phyloP scores from a whole-genome alignment of 495 filamentous ascomycete species.

The Monascus purpureus region DNA sequence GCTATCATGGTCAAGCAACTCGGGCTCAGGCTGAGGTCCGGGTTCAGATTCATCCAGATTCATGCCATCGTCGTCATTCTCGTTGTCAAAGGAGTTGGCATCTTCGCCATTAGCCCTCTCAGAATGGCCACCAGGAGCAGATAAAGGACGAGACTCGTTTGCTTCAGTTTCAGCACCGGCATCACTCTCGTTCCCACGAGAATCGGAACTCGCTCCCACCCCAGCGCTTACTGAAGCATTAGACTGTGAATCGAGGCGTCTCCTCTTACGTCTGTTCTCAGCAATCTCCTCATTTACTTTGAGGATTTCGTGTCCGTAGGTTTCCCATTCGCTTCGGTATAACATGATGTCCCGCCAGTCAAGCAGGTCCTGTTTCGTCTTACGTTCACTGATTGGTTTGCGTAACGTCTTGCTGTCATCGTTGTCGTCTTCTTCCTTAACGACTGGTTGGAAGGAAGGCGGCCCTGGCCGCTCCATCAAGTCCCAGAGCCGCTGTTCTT shows the following conservation, averaged over 20 bases:
- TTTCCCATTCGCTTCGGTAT: conserved; percentile 38
- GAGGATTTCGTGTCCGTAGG: conserved; percentile 17
- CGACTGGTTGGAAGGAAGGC: conserved; percentile 2
- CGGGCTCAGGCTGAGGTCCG: too few species aligned
- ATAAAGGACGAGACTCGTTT: too few species aligned
- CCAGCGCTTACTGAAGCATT: too few species aligned
- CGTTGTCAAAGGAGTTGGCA: too few species aligned
- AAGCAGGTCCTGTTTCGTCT: conserved; percentile 15
- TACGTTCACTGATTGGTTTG: conserved; percentile 13
- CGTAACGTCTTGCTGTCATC: conserved; percentile 4
- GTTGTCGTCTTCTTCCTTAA: conserved; percentile 9
- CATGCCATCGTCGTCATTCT: too few species aligned
- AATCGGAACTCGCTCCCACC: too few species aligned
- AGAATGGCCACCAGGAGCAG: too few species aligned
- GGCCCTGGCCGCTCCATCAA: conserved; percentile 25
- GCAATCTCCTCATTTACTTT: conserved; percentile 19
- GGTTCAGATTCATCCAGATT: too few species aligned
- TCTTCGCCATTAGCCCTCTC: too few species aligned
- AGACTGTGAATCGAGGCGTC: conserved; percentile 13
- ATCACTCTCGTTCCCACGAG: too few species aligned
- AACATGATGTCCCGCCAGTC: conserved; percentile 33
- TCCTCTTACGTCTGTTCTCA: conserved; percentile 20
- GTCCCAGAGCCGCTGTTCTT: conserved; percentile 44
- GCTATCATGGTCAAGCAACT: too few species aligned
- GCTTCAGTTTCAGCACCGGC: too few species aligned